These are phyloP conservation scores for Aspergillus alliaceus DNA, from an alignment of 2,329 filamentous ascomycete genomes.

Conservation along the genomic window DNA sequence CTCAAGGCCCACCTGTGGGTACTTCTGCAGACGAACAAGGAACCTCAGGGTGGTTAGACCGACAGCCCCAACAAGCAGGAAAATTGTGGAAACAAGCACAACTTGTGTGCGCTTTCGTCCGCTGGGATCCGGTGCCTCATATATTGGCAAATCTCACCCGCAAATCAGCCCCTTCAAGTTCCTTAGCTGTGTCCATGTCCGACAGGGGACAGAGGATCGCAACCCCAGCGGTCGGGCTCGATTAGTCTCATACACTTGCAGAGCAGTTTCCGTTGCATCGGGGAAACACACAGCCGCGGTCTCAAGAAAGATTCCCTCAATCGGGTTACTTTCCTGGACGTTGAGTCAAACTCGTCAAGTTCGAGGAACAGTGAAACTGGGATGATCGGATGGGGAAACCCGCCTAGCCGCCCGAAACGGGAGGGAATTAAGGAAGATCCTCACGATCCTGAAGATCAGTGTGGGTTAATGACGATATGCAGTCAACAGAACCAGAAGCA, in stretches of 20 bases:
- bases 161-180: background rate
- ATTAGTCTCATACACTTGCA: background rate
- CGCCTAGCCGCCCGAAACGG: background rate
- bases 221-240: too few relatives aligned
- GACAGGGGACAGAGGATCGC: background rate
- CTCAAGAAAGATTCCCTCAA: too few relatives aligned
- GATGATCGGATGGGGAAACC: conserved; percentile 1
- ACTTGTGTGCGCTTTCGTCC: background rate
- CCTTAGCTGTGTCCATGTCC: background rate
- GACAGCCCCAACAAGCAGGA: background rate
- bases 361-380: background rate
- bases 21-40: background rate
- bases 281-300: too few relatives aligned
- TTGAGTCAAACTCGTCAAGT: background rate
- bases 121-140: background rate
- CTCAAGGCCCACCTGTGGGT: background rate
- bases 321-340: background rate
- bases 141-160: background rate
- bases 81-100: background rate
- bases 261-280: background rate
- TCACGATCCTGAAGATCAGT: conserved; percentile 5
- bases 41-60: background rate
- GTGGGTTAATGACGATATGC: conserved; percentile 2
- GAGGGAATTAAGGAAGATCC: background rate
- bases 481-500: background rate